phyloP scores from a whole-genome alignment of 495 filamentous ascomycete genomes.

The Pyrenula aspistea region DNA sequence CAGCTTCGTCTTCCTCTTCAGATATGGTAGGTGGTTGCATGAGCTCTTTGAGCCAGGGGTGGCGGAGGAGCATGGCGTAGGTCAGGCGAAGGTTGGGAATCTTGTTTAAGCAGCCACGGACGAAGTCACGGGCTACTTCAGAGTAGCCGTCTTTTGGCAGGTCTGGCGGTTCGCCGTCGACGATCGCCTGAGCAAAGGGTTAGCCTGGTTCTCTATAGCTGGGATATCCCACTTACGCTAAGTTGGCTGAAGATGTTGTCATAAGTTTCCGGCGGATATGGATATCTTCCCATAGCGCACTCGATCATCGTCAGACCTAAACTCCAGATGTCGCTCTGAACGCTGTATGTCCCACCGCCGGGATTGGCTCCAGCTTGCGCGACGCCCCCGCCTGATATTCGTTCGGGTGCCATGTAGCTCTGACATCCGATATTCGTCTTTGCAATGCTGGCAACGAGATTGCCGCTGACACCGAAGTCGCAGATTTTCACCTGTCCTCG shows the following conservation, averaged over 20 bases:
- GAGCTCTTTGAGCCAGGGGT: conserved; percentile 74
- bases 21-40: conserved; percentile 73
- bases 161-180: conserved; percentile 85
- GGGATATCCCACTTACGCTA: conserved; percentile 54
- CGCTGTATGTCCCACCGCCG: conserved; percentile 81
- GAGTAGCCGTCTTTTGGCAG: conserved; percentile 70
- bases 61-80: conserved; percentile 77
- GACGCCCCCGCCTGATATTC: conserved; percentile 77
- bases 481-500: conserved; percentile 93
- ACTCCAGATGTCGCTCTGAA: conserved; percentile 97
- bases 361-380: conserved; percentile 60
- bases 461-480: conserved; percentile 96
- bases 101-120: conserved; percentile 83
- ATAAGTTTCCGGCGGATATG: conserved; percentile 96
- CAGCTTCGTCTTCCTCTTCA: conserved; percentile 46
- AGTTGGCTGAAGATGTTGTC: conserved; percentile 98
- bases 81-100: conserved; percentile 79
- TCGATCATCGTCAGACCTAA: conserved; percentile 91
- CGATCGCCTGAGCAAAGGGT: conserved; percentile 63
- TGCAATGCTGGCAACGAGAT: conserved; percentile 91
- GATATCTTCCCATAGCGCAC: conserved; percentile 89
- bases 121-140: conserved; percentile 72
- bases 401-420: conserved; percentile 98
- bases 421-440: conserved; percentile 99
- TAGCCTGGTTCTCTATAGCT: conserved; percentile 2